A percentile compares a stretch with the other conserved stretches of the same genome.
Evolutionary conservation across 2,329 filamentous ascomycete genomes (phyloP).

Genomic region (Botryotinia calthae): DNA sequence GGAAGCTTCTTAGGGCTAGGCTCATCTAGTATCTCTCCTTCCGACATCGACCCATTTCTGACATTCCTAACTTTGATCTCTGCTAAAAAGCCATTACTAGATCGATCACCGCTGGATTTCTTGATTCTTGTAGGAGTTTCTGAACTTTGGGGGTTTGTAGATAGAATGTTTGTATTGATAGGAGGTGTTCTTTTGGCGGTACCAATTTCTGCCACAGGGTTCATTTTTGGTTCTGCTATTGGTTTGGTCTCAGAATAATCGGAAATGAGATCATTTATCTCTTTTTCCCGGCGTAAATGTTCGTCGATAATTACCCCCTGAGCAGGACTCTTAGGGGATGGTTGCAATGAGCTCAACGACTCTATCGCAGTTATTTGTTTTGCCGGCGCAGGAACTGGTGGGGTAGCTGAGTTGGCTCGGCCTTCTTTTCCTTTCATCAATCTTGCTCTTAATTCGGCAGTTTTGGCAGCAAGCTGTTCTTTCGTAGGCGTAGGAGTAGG

Average conservation of each 20-base stretch:
- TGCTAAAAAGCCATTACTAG: constrained; percentile 18
- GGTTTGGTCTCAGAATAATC: constrained; percentile 31
- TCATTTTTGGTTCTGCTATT: constrained; percentile 24
- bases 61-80: constrained; percentile 25
- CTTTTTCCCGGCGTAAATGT: constrained; percentile 29
- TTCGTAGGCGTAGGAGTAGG: constrained; percentile 25
- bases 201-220: constrained; percentile 21
- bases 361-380: constrained; percentile 21
- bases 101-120: constrained; percentile 24
- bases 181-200: neutral
- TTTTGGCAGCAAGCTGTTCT: constrained; percentile 34
- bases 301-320: neutral
- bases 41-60: constrained; percentile 31
- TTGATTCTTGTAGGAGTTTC: constrained; percentile 28
- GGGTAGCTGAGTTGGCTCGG: constrained; percentile 30
- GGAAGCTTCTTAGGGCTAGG: constrained; percentile 23
- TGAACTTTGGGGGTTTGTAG: constrained; percentile 28
- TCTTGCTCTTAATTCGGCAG: constrained; percentile 37
- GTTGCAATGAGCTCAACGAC: constrained; percentile 25
- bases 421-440: constrained; percentile 32
- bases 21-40: constrained; percentile 39
- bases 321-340: constrained; percentile 26
- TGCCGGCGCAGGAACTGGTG: constrained; percentile 24
- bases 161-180: constrained; percentile 12
- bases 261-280: constrained; percentile 34